These are phyloP conservation scores for Cucurbita moschata DNA, from an alignment of 306 rosid genomes.

Conservation along the genomic window DNA sequence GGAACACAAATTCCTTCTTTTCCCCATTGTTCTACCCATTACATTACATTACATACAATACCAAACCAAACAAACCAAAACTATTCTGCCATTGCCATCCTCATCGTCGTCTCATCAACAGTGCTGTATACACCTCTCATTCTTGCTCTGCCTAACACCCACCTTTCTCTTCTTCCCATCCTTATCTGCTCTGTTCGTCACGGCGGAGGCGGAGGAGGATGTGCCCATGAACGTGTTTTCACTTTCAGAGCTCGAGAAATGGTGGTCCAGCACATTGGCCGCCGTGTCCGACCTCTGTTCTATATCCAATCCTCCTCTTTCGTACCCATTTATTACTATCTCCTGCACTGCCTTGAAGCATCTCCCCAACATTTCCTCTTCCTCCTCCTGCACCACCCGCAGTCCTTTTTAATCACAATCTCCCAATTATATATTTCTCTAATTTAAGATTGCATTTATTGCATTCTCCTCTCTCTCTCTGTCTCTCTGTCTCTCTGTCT, in stretches of 20 bases:
- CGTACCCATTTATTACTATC: constrained; percentile 36
- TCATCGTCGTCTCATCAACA: constrained; percentile 5
- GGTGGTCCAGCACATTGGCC: constrained; percentile 65
- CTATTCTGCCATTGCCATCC: background rate
- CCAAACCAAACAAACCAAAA: background rate
- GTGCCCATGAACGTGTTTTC: constrained; percentile 18
- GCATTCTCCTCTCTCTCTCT: background rate
- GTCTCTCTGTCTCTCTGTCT: background rate
- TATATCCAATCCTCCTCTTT: constrained; percentile 25
- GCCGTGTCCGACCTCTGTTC: constrained; percentile 53
- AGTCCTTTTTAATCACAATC: background rate
- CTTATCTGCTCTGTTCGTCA: constrained; percentile 19
- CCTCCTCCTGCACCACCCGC: constrained; percentile 15
- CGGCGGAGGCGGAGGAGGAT: background rate
- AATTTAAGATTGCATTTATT: background rate
- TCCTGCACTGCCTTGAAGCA: constrained; percentile 50
- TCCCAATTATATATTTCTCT: too few species aligned
- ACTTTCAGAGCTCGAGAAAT: constrained; percentile 63
- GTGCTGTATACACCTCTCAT: constrained; percentile 24
- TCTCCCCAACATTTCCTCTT: constrained; percentile 14
- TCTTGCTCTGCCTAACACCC: constrained; percentile 10
- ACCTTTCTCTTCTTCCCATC: constrained; percentile 42
- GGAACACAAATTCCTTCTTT: constrained; percentile 15
- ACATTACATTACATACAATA: background rate
- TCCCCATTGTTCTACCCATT: background rate